Evolutionary conservation across 1,284 basidiomycete species (phyloP).

Genomic region (Austroboletus rostrupii): DNA sequence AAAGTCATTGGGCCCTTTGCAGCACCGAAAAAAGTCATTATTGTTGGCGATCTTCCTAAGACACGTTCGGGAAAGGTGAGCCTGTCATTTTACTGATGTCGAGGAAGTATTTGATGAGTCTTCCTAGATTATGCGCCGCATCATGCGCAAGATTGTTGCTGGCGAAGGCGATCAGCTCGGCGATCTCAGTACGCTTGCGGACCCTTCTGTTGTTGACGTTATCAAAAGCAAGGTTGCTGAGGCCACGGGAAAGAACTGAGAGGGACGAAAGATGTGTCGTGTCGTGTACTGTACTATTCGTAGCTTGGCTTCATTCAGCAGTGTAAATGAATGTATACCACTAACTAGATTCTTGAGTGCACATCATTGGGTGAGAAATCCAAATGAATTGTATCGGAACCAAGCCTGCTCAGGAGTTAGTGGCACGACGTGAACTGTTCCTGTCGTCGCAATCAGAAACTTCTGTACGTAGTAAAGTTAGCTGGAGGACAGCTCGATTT

Average conservation of each 20-base stretch:
- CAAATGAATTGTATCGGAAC: too few species aligned
- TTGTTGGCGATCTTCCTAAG: conserved; percentile 90
- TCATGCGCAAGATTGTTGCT: conserved; percentile 93
- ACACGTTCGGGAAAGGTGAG: conserved; percentile 92
- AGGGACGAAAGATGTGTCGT: neutral
- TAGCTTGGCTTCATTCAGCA: neutral
- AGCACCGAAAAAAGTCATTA: conserved; percentile 87
- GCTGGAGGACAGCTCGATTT: too few species aligned
- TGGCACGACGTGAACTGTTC: too few species aligned
- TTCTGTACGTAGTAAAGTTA: too few species aligned
- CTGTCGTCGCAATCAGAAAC: too few species aligned
- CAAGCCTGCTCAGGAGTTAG: too few species aligned
- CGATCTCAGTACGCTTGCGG: conserved; percentile 88
- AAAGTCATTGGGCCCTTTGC: conserved; percentile 97
- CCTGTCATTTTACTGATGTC: neutral
- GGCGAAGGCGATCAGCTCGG: conserved; percentile 92
- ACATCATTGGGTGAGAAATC: too few species aligned
- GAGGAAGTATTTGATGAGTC: neutral
- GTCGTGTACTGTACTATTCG: conserved; percentile 1
- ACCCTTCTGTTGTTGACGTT: conserved; percentile 77
- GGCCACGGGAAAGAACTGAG: conserved; percentile 19
- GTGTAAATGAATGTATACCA: conserved; percentile 6
- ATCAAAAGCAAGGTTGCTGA: conserved; percentile 75
- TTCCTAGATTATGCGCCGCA: conserved; percentile 84
- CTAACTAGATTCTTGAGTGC: too few species aligned